Conservation (phyloP, 192 early-diverging fungal species). For the Mortierella alpina region DNA sequence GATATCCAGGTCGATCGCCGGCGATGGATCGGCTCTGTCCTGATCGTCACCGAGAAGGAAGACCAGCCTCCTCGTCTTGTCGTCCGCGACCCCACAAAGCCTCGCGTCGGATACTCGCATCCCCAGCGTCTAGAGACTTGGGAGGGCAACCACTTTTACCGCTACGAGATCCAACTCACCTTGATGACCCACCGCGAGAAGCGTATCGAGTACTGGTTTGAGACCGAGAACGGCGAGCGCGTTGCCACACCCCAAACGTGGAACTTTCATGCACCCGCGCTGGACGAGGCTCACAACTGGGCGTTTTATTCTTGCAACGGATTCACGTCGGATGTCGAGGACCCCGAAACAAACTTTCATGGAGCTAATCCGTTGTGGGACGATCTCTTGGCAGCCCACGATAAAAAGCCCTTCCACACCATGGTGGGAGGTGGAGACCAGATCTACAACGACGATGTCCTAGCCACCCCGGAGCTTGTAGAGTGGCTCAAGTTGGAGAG, state of each 20-base stretch:
- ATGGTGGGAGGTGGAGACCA: constrained; percentile 82
- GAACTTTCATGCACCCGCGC: constrained; percentile 56
- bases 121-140: constrained; percentile 33
- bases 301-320: constrained; percentile 82
- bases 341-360: constrained; percentile 49
- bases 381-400: constrained; percentile 70
- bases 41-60: constrained; percentile 58
- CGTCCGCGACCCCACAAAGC: constrained; percentile 37
- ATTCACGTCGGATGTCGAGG: constrained; percentile 66
- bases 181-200: constrained; percentile 42
- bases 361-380: constrained; percentile 69
- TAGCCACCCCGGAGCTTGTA: constrained; percentile 39
- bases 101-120: constrained; percentile 21
- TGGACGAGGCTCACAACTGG: constrained; percentile 68
- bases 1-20: constrained; percentile 62
- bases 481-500: constrained; percentile 50
- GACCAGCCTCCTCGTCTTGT: constrained; percentile 28
- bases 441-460: constrained; percentile 69
- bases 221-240: constrained; percentile 30
- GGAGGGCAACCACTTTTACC: constrained; percentile 46
- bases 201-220: constrained; percentile 50
- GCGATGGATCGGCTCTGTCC: constrained; percentile 66
- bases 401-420: constrained; percentile 70
- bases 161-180: constrained; percentile 37
- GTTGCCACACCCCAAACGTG: constrained; percentile 42